Evolutionary conservation across 2,329 filamentous ascomycete species (phyloP), one percentile per base, ranked within the genome.

Genomic region (Rhinocladiella mackenziei): DNA sequence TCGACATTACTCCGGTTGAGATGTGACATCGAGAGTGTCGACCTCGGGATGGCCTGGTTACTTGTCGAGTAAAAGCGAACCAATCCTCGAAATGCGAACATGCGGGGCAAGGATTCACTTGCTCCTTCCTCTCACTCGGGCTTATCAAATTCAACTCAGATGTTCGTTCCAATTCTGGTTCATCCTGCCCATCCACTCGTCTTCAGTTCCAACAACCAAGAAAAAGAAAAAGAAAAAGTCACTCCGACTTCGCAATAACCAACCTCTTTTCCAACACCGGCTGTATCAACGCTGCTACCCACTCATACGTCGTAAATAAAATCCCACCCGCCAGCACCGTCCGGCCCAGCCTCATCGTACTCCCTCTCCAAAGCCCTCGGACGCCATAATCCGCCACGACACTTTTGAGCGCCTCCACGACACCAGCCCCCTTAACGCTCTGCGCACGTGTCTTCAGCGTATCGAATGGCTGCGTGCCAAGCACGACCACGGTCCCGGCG

Each of bases 261-360:
- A 39, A 18, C n/a, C 25, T 42, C 48, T 54, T 54, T 9, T 51
- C 55, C 34, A 58, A 43, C 44, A 60, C 43, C 2, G 70, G 71
- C 39, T 68, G 65, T 25, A 78, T 63, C 13, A 78, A 45, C 18
- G 68, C 66, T 0, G 72, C 70, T 10, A 76, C 70, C 47, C 76
- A 72, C 57, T 83, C 80, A 56, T 81, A 81, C 2, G 75, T 73
- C 2, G 77, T 79, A 51, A 83, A 82, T 1, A 83, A 62, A 46
- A 83, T 82, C 0, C 81, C 80, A n/a, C 81, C 81, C 53, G 77
- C 80, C 32, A 84, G 71, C 1, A 84, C 70, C 3, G 81, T 73
- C 49, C 81, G 62, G 0, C 80, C 80, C 17, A 85, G 57, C 43
- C 82, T 69, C 81, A 85, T 84, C 0, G 78, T 77, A 23, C 80